These are phyloP conservation scores for Silene uniflora DNA, from an alignment of 148 eudicot species.

Conservation along the genomic window DNA sequence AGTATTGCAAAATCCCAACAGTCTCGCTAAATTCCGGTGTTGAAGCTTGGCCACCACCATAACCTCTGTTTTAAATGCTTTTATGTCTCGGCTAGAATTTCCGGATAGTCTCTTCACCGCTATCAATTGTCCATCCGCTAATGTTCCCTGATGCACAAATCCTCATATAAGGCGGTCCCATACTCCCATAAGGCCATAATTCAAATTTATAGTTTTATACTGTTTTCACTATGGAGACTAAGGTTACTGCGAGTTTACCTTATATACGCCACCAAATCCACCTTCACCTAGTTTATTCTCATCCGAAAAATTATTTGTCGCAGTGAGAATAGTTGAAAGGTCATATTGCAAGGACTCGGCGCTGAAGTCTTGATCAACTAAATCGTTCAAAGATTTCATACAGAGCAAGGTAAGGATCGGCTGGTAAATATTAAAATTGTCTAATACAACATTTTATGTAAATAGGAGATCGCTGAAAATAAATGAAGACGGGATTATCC, in stretches of 20 bases:
- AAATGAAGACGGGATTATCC: not conserved
- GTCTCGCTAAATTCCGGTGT: constrained; percentile 30
- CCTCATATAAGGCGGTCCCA: no score
- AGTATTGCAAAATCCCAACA: constrained; percentile 29
- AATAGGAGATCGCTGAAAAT: no score
- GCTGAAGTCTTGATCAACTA: constrained; percentile 9
- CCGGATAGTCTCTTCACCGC: constrained; percentile 29
- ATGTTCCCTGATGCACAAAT: constrained; percentile 18
- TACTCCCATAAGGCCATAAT: no score
- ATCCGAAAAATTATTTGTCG: constrained; percentile 11
- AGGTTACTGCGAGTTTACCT: constrained; percentile 9
- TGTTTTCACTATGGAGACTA: no score
- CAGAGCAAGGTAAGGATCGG: no score
- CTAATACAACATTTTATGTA: no score
- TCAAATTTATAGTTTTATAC: not conserved
- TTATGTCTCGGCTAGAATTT: constrained; percentile 25
- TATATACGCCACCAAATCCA: constrained; percentile 27
- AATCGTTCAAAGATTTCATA: not conserved
- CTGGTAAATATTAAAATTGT: no score
- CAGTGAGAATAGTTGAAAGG: constrained; percentile 9
- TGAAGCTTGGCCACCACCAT: constrained; percentile 26
- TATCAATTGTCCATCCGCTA: constrained; percentile 25
- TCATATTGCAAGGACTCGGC: constrained; percentile 23
- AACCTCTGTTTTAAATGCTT: constrained; percentile 28
- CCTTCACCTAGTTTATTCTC: constrained; percentile 28